Percentiles rank a stretch among this genome's conserved stretches.
phyloP scores from a whole-genome alignment of 2,329 filamentous ascomycete genomes.

The Cephalotrichum gorgonifer region DNA sequence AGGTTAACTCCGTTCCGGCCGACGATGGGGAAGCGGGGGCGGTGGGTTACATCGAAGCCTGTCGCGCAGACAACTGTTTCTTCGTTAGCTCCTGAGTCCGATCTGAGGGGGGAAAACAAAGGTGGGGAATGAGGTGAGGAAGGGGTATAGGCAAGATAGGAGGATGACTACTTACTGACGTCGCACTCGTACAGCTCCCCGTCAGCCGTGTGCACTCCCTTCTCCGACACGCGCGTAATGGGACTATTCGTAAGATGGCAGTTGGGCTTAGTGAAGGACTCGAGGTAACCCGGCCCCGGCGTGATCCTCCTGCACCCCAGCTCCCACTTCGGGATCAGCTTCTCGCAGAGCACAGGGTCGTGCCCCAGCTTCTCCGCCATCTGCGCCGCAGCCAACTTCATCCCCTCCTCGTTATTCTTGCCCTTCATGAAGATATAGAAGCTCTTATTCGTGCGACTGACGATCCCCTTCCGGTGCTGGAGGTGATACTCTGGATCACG shows the following conservation, averaged over 20 bases:
- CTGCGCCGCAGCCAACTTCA: conserved; percentile 32
- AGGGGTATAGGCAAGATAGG: not conserved
- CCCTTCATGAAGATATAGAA: conserved; percentile 45
- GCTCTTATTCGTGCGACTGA: conserved; percentile 51
- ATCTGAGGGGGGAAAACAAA: too few relatives aligned
- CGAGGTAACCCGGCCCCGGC: conserved; percentile 30
- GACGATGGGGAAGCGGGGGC: conserved; percentile 27
- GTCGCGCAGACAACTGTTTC: conserved; percentile 9
- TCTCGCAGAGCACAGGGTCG: conserved; percentile 44
- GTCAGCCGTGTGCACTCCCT: conserved; percentile 7
- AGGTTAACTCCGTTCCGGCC: conserved; percentile 36
- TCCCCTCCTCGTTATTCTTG: conserved; percentile 34
- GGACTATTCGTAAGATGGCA: conserved; percentile 28
- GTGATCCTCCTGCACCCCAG: conserved; percentile 35
- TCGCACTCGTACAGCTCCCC: conserved; percentile 10
- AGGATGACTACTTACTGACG: conserved; percentile 7
- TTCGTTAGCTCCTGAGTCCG: too few relatives aligned
- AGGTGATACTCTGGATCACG: conserved; percentile 52
- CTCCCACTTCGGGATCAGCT: conserved; percentile 51
- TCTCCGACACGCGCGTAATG: conserved; percentile 20
- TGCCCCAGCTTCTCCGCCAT: conserved; percentile 43
- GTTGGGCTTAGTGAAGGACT: conserved; percentile 30
- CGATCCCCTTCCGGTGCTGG: conserved; percentile 44
- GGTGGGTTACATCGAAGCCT: conserved; percentile 10
- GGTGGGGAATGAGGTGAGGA: not conserved